Percentiles rank a stretch among this genome's conserved stretches.
These are phyloP conservation scores for Asparagopsis taxiformis DNA, from an alignment of 31 red algal genomes.

Conservation along the genomic window DNA sequence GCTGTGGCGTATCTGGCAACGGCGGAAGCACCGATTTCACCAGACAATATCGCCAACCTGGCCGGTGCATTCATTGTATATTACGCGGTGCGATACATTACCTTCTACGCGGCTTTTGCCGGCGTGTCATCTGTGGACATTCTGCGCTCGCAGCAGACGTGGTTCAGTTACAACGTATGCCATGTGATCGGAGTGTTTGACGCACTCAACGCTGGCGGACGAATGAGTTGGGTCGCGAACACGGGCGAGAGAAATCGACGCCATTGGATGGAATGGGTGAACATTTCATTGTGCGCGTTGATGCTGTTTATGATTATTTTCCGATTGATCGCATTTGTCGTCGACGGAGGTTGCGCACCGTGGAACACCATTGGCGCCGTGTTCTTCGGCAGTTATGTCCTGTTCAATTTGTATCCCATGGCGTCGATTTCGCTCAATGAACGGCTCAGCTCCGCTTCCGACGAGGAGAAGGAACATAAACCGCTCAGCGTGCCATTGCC, in stretches of 20 bases:
- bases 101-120: slow-evolving; percentile 77
- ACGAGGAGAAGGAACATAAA: slow-evolving; percentile 73
- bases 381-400: slow-evolving; percentile 67
- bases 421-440: slow-evolving; percentile 70
- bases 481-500: too few species aligned
- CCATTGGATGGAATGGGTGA: slow-evolving; percentile 84
- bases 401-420: slow-evolving; percentile 70
- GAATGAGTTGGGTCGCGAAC: slow-evolving; percentile 81
- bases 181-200: slow-evolving; percentile 74
- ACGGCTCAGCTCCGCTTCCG: slow-evolving; percentile 52
- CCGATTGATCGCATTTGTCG: slow-evolving; percentile 52
- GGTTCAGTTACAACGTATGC: slow-evolving; percentile 81
- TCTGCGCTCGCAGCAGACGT: slow-evolving; percentile 70
- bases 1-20: slow-evolving; percentile 52
- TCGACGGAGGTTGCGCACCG: slow-evolving; percentile 65
- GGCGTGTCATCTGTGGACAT: slow-evolving; percentile 59
- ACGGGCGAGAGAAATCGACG: slow-evolving; percentile 66
- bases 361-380: slow-evolving; percentile 70
- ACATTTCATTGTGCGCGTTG: slow-evolving; percentile 37
- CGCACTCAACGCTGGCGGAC: slow-evolving; percentile 45
- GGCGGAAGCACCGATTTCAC: slow-evolving; percentile 62
- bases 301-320: slow-evolving; percentile 53
- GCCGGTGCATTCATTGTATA: slow-evolving; percentile 70
- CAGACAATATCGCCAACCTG: slow-evolving; percentile 30
- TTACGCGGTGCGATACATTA: slow-evolving; percentile 67